Percentiles rank a stretch among this genome's conserved stretches.
Conservation (phyloP, 2,329 filamentous ascomycete genomes). For the Sarocladium strictum region DNA sequence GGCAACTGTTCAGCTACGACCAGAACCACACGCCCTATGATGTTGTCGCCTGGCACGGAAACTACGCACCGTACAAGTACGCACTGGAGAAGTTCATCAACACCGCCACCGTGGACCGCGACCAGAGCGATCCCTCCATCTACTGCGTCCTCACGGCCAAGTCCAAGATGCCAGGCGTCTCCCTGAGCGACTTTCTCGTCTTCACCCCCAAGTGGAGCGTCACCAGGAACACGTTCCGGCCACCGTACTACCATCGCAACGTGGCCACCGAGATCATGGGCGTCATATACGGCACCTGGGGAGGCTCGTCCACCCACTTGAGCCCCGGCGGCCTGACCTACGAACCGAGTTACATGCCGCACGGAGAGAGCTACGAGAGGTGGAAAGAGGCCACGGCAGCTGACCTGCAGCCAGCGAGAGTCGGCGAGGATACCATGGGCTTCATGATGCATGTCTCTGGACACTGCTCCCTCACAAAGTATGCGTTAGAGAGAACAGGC, state of each 20-base stretch:
- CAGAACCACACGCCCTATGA: slow-evolving; percentile 65
- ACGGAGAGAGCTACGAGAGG: slow-evolving; percentile 26
- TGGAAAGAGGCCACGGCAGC: slow-evolving; percentile 21
- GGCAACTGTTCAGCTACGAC: slow-evolving; percentile 52
- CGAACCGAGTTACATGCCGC: slow-evolving; percentile 29
- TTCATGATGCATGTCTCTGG: slow-evolving; percentile 36
- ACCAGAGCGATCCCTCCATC: slow-evolving; percentile 62
- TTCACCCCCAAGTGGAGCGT: slow-evolving; percentile 64
- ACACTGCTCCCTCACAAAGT: slow-evolving; percentile 15
- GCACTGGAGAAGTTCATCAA: slow-evolving; percentile 48
- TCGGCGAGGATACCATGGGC: slow-evolving; percentile 39
- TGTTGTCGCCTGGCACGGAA: slow-evolving; percentile 68
- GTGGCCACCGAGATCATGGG: slow-evolving; percentile 52
- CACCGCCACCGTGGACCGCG: slow-evolving; percentile 51
- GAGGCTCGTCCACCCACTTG: slow-evolving; percentile 20
- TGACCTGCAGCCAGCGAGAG: slow-evolving; percentile 34
- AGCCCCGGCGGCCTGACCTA: slow-evolving; percentile 26
- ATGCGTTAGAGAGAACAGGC: slow-evolving; percentile 14
- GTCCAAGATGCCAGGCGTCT: slow-evolving; percentile 45
- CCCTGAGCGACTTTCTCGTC: slow-evolving; percentile 59
- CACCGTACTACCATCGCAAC: slow-evolving; percentile 61
- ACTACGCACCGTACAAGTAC: slow-evolving; percentile 47
- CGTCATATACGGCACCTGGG: slow-evolving; percentile 34
- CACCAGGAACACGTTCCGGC: slow-evolving; percentile 54
- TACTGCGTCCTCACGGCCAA: slow-evolving; percentile 60